Percentiles rank a stretch among this genome's conserved stretches.
Evolutionary conservation across 495 filamentous ascomycete genomes (phyloP).

Genomic region (Corynascus novoguineensis): DNA sequence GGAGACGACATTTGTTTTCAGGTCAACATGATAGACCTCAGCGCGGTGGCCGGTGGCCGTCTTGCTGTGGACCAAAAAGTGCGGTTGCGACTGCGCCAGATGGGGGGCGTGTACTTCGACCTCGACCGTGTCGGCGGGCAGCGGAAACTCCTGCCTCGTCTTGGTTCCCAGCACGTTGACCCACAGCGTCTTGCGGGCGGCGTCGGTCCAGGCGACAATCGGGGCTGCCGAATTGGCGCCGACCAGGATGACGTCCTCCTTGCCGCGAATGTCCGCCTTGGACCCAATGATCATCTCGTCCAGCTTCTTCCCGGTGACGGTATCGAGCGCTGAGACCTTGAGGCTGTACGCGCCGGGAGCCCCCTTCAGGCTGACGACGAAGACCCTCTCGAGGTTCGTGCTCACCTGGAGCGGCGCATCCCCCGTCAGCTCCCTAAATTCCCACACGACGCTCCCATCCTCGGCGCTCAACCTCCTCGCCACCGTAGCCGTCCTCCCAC

Average conservation of each 20-base stretch:
- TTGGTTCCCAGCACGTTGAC: constrained; percentile 79
- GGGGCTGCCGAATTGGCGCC: constrained; percentile 79
- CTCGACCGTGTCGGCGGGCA: constrained; percentile 55
- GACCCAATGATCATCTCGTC: constrained; percentile 62
- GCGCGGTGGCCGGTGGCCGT: constrained; percentile 67
- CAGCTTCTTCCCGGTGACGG: constrained; percentile 59
- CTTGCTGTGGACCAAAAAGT: constrained; percentile 81
- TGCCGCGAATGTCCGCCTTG: constrained; percentile 62
- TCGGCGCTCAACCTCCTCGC: constrained; percentile 65
- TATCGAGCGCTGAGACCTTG: constrained; percentile 66
- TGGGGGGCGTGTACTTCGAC: constrained; percentile 71
- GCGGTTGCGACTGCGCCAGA: constrained; percentile 60
- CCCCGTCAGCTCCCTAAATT: constrained; percentile 58
- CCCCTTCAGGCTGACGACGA: constrained; percentile 70
- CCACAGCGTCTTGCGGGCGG: constrained; percentile 58
- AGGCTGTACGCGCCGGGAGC: constrained; percentile 62
- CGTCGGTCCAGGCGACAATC: constrained; percentile 77
- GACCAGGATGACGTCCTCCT: constrained; percentile 69
- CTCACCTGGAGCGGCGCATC: constrained; percentile 75
- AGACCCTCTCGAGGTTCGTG: constrained; percentile 65
- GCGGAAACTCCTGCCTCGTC: constrained; percentile 46
- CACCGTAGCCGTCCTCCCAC: constrained; percentile 41
- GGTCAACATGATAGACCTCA: constrained; percentile 77
- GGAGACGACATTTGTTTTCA: constrained; percentile 55
- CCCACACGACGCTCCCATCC: constrained; percentile 76